Evolutionary conservation across 257 asterid genomes (phyloP), one percentile per base, ranked within the genome.

Genomic region (Ligustrum vulgare): DNA sequence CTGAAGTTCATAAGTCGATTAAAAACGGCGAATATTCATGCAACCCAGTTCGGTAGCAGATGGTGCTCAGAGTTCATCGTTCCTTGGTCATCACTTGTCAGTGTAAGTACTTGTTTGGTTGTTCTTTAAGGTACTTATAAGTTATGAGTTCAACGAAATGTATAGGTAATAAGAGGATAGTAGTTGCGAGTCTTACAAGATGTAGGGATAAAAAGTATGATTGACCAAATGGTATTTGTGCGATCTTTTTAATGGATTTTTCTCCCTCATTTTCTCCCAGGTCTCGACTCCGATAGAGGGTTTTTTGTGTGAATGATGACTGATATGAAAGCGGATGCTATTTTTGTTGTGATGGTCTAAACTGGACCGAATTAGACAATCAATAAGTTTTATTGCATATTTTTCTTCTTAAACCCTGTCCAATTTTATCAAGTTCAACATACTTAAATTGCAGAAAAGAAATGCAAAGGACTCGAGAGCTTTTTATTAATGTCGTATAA

Each of bases 1-100:
- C 80, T 83, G 63, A 80, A 73, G 71, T 43, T 33, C 72, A 12
- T 75, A 37, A 33, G 22, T 79, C 39, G 68, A 51, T 33, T 12
- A 2, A 39, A 54, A 60, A 3, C 5, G 15, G 22, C 5, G 6
- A 47, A 47, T 58, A 58, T 51, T 51, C 23, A 18, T 51, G 22
- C 62, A 51, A 51, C 3, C 58, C 1, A 49, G 15, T 16, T 49
- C n/a, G 15, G 10, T 20, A n/a, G 8, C 9, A n/a, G 64, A 20
- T 8, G 33, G 32, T 23, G 66, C 33, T 60, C 0, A 51, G 67
- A 22, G 7, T 60, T 60, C 7, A 3, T 25, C 8, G 2, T 60
- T 60, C n/a, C 35, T 25, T 23, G 34, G 15, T 60, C 35, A 10
- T 60, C 35, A 60, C 35, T 23, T 23, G 8, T 22, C 67, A 60